Conservation (phyloP, 108 stramenopile species). For the Mayamaea pseudoterrestris region DNA sequence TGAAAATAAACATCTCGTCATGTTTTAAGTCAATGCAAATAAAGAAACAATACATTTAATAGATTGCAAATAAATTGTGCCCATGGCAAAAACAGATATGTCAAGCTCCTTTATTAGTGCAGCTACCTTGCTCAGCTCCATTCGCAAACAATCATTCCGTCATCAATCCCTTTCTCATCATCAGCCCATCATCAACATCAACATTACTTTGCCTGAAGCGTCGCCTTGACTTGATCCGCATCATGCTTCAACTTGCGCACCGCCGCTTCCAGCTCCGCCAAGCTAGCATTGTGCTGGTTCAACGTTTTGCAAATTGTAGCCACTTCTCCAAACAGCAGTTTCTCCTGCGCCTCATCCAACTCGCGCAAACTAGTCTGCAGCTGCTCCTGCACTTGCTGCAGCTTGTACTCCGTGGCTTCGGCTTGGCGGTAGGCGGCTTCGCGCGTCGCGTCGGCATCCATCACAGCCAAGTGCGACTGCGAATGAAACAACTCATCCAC, state of each 20-base stretch:
- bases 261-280: constrained; percentile 46
- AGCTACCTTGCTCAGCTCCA: not conserved
- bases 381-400: constrained; percentile 28
- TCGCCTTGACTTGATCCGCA: constrained; percentile 17
- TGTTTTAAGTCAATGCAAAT: not conserved
- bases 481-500: constrained; percentile 58
- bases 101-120: not conserved
- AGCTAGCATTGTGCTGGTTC: constrained; percentile 60
- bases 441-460: constrained; percentile 65
- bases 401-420: constrained; percentile 25
- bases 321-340: constrained; percentile 26
- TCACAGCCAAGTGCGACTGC: constrained; percentile 35
- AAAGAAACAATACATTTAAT: not conserved
- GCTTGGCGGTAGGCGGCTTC: constrained; percentile 56
- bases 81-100: not conserved
- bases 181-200: too few species aligned
- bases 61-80: not conserved
- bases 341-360: constrained; percentile 39
- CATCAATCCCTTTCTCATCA: too few species aligned
- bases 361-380: constrained; percentile 28
- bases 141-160: too few species aligned
- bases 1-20: not conserved
- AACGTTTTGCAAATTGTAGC: constrained; percentile 40
- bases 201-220: too few species aligned
- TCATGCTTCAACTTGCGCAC: constrained; percentile 50